Base-by-base conservation (phyloP, 805 yeast genomes). In the Starmerella ratchasimensis region DNA sequence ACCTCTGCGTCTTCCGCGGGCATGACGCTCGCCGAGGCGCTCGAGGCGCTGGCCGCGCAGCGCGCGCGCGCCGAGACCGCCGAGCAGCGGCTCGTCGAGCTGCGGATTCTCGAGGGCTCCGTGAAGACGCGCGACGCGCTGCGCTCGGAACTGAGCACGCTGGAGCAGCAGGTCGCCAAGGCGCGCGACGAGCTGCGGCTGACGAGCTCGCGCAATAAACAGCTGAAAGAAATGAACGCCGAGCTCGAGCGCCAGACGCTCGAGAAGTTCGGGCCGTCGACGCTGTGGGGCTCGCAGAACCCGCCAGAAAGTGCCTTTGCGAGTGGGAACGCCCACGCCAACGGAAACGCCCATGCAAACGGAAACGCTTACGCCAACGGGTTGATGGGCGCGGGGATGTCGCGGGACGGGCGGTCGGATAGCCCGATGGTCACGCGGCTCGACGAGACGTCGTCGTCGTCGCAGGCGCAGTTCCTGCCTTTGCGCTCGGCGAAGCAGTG, bases 141-240 rank as follows among this genome's bases (percentile, higher is more conserved):
- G 33, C 20, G 38, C n/a, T 55, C 39, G 23, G 62, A 60, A 31
- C 51, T 51, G 30, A 34, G 38, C 16, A 45, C 51, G 26, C 51
- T 60, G 13, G 38, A 46, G 30, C 43, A 44, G 23, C 35, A 45
- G 26, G 46, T 54, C 14, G 53, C 50, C 26, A 42, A 39, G 28
- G 49, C 56, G 10, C 42, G 49, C 13, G 60, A 53, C 15, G 65
- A 60, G 37, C 44, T 53, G 11, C 43, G 52, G 20, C 27, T 56
- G 19, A 50, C 62, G 25, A 49, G 50, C 29, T 42, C 53, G 14
- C 51, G 55, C 40, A 60, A 59, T 43, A 38, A 51, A 11, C 65
- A 62, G 46, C 51, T 62, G 18, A 46, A 50, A 7, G 63, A 61
- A 22, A 45, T 61, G 52, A 60, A 61, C 44, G 53, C 51, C 25